These are phyloP conservation scores for Tothia fuscella DNA, from an alignment of 2,329 filamentous ascomycete genomes.

Conservation along the genomic window DNA sequence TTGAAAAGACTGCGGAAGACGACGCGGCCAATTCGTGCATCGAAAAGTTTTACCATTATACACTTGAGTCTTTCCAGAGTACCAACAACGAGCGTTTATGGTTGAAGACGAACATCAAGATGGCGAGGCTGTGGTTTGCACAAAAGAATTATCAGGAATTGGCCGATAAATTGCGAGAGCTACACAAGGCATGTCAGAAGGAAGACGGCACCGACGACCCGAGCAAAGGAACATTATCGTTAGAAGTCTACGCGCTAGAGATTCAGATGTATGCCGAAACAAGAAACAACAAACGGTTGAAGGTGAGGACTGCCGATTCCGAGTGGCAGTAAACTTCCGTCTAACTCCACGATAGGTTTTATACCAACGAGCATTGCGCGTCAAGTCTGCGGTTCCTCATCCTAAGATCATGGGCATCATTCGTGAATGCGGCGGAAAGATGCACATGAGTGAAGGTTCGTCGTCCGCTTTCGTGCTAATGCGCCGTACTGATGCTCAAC, in stretches of 20 bases:
- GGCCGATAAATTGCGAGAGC: slow-evolving; percentile 70
- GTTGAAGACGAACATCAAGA: slow-evolving; percentile 97
- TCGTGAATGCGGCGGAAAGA: slow-evolving; percentile 95
- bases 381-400: slow-evolving; percentile 93
- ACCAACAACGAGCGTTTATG: slow-evolving; percentile 96
- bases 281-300: slow-evolving; percentile 93
- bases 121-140: slow-evolving; percentile 81
- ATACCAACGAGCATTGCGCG: slow-evolving; percentile 81
- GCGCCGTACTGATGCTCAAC: slow-evolving; percentile 6
- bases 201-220: slow-evolving; percentile 83
- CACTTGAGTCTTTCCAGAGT: slow-evolving; percentile 86
- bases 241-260: slow-evolving; percentile 92
- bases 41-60: slow-evolving; percentile 91
- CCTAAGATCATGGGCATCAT: slow-evolving; percentile 99
- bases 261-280: slow-evolving; percentile 98
- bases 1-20: slow-evolving; percentile 75
- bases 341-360: slow-evolving; percentile 41
- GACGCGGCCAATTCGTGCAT: slow-evolving; percentile 67
- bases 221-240: slow-evolving; percentile 88
- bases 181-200: slow-evolving; percentile 79
- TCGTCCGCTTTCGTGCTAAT: background rate
- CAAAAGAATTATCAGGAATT: slow-evolving; percentile 76
- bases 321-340: background rate
- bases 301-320: slow-evolving; percentile 35
- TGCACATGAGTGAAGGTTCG: slow-evolving; percentile 88